These are phyloP conservation scores for Panellus pusillus DNA, from an alignment of 768 basidiomycete species.

Conservation along the genomic window DNA sequence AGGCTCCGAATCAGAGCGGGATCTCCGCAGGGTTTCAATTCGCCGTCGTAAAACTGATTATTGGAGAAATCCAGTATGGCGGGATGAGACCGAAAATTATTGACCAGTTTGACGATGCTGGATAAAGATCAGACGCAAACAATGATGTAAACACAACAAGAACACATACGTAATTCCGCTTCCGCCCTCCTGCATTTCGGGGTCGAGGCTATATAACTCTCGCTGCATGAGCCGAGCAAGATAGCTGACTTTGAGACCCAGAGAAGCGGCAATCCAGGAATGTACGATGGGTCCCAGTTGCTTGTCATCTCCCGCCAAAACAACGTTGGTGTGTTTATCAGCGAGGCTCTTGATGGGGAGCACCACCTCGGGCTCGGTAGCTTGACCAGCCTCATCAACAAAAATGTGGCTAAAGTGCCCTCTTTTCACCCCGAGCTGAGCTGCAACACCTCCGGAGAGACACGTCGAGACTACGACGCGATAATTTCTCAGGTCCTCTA, in stretches of 20 bases:
- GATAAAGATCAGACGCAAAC: conserved; percentile 2
- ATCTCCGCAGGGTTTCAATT: conserved; percentile 50
- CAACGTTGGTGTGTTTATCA: conserved; percentile 45
- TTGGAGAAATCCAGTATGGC: conserved; percentile 60
- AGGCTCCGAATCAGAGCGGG: conserved; percentile 39
- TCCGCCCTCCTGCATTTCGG: conserved; percentile 30
- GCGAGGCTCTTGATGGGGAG: conserved; percentile 54
- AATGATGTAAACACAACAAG: conserved; percentile 6
- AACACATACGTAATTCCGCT: conserved; percentile 37
- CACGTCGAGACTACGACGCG: conserved; percentile 61
- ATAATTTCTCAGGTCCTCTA: conserved; percentile 40
- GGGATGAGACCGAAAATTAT: conserved; percentile 59
- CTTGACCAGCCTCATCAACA: conserved; percentile 67
- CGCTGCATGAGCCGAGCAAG: conserved; percentile 49
- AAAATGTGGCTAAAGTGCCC: conserved; percentile 65
- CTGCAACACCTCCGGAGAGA: conserved; percentile 49
- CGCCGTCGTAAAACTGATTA: conserved; percentile 53
- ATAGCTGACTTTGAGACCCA: conserved; percentile 55
- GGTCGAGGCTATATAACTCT: conserved; percentile 32
- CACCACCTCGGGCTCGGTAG: conserved; percentile 59
- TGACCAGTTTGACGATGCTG: conserved; percentile 59
- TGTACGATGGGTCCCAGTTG: conserved; percentile 62
- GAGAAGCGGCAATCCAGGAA: conserved; percentile 43
- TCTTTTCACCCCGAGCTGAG: conserved; percentile 45
- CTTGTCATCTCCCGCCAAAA: conserved; percentile 62